Conservation (phyloP, 495 filamentous ascomycete genomes). For the Oidiodendron maius region DNA sequence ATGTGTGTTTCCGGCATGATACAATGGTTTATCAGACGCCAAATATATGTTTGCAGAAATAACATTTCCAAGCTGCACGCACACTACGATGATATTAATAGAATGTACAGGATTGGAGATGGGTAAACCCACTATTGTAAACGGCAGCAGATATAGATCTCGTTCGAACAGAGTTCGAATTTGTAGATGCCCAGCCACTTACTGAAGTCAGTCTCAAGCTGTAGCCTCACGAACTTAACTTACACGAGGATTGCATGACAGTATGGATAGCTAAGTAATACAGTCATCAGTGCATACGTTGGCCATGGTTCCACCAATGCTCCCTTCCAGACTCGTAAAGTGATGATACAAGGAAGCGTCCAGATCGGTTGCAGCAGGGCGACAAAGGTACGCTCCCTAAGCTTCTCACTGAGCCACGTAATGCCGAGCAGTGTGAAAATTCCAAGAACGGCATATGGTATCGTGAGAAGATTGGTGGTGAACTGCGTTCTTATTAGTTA, state of each 20-base stretch:
- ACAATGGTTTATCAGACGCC: slow-evolving; percentile 42
- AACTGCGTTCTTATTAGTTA: too few relatives aligned
- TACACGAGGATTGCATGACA: slow-evolving; percentile 42
- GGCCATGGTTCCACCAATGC: slow-evolving; percentile 37
- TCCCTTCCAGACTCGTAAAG: slow-evolving; percentile 38
- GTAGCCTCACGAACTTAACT: too few relatives aligned
- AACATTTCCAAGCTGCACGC: slow-evolving; percentile 50
- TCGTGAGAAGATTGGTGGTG: slow-evolving; percentile 61
- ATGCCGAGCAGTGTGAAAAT: slow-evolving; percentile 41
- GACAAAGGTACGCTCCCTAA: slow-evolving; percentile 49
- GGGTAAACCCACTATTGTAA: too few relatives aligned
- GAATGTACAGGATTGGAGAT: too few relatives aligned
- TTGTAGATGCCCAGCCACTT: slow-evolving; percentile 44
- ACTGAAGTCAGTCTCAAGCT: too few relatives aligned
- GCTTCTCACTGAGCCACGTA: slow-evolving; percentile 52
- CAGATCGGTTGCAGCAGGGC: slow-evolving; percentile 48
- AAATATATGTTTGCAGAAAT: slow-evolving; percentile 49
- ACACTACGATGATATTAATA: too few relatives aligned
- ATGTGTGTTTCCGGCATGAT: slow-evolving; percentile 34
- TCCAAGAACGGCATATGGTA: slow-evolving; percentile 48
- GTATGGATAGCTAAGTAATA: slow-evolving; percentile 44
- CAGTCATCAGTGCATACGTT: slow-evolving; percentile 46
- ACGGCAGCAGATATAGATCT: slow-evolving; percentile 1
- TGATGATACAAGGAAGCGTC: slow-evolving; percentile 50
- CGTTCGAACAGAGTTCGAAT: slow-evolving; percentile 37